phyloP scores from a whole-genome alignment of 2,329 filamentous ascomycete genomes.

The Aaosphaeria arxii region DNA sequence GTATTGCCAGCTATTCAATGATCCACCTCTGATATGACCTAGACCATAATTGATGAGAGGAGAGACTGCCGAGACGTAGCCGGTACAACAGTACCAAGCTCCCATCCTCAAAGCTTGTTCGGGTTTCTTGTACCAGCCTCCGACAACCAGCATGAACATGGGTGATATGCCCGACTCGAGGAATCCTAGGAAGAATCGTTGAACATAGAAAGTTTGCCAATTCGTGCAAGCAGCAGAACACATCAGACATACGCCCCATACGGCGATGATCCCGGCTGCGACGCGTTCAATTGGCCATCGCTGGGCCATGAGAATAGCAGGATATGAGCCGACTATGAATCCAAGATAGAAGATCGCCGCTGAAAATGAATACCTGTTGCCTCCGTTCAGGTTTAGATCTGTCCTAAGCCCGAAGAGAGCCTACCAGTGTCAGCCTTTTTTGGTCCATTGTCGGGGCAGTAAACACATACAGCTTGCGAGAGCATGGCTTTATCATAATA shows the following conservation, averaged over 20 bases:
- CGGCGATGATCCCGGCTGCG: slow-evolving; percentile 36
- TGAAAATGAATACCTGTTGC: slow-evolving; percentile 47
- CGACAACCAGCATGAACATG: slow-evolving; percentile 53
- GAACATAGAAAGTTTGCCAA: slow-evolving; percentile 50
- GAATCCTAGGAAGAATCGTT: slow-evolving; percentile 53
- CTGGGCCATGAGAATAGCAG: slow-evolving; percentile 44
- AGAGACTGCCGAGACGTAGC: slow-evolving; percentile 25
- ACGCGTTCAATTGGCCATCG: slow-evolving; percentile 48
- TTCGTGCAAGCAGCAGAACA: slow-evolving; percentile 48
- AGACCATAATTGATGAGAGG: slow-evolving; percentile 31
- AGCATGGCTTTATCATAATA: slow-evolving; percentile 47
- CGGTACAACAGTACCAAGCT: slow-evolving; percentile 61
- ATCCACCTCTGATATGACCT: slow-evolving; percentile 22
- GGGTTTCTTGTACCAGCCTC: slow-evolving; percentile 53
- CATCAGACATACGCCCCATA: slow-evolving; percentile 50
- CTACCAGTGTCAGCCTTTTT: slow-evolving; percentile 11
- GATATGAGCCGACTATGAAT: slow-evolving; percentile 50
- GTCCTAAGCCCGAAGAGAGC: slow-evolving; percentile 23
- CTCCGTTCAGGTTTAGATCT: slow-evolving; percentile 31
- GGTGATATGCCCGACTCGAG: slow-evolving; percentile 56
- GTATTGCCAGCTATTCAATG: slow-evolving; percentile 24
- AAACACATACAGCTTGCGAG: slow-evolving; percentile 46
- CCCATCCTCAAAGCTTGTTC: slow-evolving; percentile 64
- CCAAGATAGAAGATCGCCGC: slow-evolving; percentile 45
- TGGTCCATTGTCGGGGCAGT: background rate